Percentiles rank a stretch among this genome's conserved stretches.
These are phyloP conservation scores for Geotrichum reessii DNA, from an alignment of 1,139 yeast species.

Conservation along the genomic window DNA sequence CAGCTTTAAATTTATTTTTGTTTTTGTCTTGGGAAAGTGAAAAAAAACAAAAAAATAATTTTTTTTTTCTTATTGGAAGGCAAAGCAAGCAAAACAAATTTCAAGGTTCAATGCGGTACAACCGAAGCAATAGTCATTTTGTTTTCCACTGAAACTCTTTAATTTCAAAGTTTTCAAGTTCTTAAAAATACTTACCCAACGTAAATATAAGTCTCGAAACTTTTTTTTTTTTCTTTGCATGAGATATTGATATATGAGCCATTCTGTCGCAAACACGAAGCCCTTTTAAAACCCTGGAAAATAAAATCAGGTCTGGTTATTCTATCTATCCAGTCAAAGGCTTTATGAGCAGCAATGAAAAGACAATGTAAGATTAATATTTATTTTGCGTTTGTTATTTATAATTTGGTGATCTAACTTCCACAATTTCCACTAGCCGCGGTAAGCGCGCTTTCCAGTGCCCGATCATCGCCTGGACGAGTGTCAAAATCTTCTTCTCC, in stretches of 20 bases:
- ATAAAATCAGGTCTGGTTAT: not conserved
- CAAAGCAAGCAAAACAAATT: not conserved
- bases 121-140: not conserved
- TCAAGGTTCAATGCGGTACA: not conserved
- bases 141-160: not conserved
- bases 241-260: too few relatives aligned
- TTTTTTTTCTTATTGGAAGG: not conserved
- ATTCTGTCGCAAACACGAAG: too few relatives aligned
- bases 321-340: not conserved
- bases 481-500: not conserved
- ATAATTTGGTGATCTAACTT: not conserved
- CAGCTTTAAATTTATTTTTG: not conserved
- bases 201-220: not conserved
- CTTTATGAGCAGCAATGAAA: slow-evolving; percentile 1
- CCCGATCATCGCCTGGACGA: not conserved
- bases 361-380: not conserved
- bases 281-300: not conserved
- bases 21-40: not conserved
- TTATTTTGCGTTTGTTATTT: not conserved
- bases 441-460: slow-evolving; percentile 5
- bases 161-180: not conserved
- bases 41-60: not conserved
- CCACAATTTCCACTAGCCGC: not conserved
- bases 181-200: not conserved
- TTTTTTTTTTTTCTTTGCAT: too few relatives aligned